These are phyloP conservation scores for Ustilago bromivora DNA, from an alignment of 1,284 basidiomycete species.

Conservation along the genomic window DNA sequence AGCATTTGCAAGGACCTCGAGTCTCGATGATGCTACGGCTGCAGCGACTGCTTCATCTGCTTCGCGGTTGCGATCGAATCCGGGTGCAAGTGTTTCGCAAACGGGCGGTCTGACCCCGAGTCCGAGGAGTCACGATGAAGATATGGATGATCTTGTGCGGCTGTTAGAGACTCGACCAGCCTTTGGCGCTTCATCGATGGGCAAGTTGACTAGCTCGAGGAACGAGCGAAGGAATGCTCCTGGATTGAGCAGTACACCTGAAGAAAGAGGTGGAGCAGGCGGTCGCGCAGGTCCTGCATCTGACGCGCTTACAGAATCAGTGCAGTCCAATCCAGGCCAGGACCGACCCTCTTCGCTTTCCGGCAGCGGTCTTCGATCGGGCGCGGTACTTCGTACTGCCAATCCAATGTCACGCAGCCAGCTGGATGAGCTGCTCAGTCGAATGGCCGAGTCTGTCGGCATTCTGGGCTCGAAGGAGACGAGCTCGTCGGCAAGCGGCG, in stretches of 20 bases:
- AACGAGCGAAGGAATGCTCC: constrained; percentile 31
- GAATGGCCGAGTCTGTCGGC: constrained; percentile 57
- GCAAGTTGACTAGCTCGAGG: constrained; percentile 28
- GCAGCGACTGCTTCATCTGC: constrained; percentile 29
- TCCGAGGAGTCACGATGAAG: constrained; percentile 56
- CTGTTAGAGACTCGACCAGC: constrained; percentile 52
- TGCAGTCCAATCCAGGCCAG: constrained; percentile 28
- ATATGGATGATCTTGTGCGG: constrained; percentile 56
- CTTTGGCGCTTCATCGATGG: constrained; percentile 33
- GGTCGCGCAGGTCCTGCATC: constrained; percentile 1
- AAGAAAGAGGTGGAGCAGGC: constrained; percentile 21
- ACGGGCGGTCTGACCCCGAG: constrained; percentile 33
- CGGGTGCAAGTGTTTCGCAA: constrained; percentile 10
- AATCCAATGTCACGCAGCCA: constrained; percentile 52
- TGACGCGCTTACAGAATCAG: constrained; percentile 31
- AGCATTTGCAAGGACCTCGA: constrained; percentile 41
- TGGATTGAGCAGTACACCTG: constrained; percentile 38
- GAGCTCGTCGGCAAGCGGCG: constrained; percentile 16
- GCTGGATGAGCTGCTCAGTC: constrained; percentile 58
- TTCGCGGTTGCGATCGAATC: constrained; percentile 25
- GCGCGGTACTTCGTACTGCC: constrained; percentile 27
- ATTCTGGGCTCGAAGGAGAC: constrained; percentile 26
- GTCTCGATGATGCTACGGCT: constrained; percentile 40
- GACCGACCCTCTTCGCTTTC: constrained; percentile 30
- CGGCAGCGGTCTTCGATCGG: constrained; percentile 27